Conservation (phyloP, 2,329 filamentous ascomycete genomes). For the Fusarium sp. region DNA sequence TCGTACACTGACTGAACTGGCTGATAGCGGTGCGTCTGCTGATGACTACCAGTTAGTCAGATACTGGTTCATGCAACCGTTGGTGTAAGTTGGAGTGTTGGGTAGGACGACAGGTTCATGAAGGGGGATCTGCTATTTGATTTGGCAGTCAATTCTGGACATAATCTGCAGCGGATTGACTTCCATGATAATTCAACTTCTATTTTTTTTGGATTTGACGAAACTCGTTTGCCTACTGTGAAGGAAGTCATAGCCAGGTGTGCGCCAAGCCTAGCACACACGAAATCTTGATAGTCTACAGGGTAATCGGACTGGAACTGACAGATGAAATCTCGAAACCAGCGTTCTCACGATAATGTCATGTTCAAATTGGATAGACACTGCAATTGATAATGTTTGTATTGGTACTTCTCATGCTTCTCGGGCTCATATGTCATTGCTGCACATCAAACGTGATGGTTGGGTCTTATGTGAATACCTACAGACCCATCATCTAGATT, state of each 20-base stretch:
- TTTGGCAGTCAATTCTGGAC: background rate
- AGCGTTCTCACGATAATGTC: background rate
- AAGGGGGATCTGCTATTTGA: accelerated
- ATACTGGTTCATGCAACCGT: conserved; percentile 1
- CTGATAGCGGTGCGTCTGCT: conserved; percentile 19
- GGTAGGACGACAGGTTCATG: background rate
- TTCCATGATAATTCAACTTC: background rate
- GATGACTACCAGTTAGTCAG: conserved; percentile 9
- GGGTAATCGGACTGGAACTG: background rate
- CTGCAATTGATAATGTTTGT: background rate
- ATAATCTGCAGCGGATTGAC: background rate
- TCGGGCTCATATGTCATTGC: background rate
- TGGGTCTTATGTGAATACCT: background rate
- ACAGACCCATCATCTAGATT: background rate
- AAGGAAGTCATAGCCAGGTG: no score
- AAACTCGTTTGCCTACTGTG: no score
- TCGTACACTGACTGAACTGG: conserved; percentile 15
- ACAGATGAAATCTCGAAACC: background rate
- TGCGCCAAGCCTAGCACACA: no score
- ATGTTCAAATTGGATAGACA: background rate
- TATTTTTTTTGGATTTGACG: no score
- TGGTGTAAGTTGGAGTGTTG: background rate
- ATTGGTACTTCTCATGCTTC: background rate
- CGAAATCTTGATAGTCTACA: background rate
- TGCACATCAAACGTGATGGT: background rate